Conservation (phyloP, 2,329 filamentous ascomycete genomes). For the Colletotrichum sp. region DNA sequence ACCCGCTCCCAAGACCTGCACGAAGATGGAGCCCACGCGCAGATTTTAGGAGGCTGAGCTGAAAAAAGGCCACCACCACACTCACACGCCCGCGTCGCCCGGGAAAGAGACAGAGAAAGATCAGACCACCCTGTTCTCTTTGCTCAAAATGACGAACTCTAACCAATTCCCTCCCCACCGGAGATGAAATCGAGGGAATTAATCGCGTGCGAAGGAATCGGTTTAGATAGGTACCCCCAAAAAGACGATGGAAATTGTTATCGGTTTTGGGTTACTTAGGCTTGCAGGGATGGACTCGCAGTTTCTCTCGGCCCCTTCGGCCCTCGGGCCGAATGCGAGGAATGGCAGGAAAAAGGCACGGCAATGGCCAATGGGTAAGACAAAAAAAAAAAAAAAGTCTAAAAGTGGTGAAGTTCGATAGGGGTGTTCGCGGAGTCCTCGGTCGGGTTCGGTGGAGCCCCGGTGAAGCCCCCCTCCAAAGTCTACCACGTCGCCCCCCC, state of each 20-base stretch:
- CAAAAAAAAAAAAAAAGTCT: neutral
- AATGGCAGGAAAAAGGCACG: neutral
- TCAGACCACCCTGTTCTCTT: neutral
- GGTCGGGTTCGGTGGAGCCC: neutral
- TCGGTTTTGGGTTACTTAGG: neutral
- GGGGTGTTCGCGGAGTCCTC: neutral
- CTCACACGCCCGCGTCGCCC: neutral
- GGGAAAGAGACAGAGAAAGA: neutral
- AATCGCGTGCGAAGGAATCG: neutral
- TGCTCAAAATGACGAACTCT: neutral
- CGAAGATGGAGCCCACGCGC: neutral
- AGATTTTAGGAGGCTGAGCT: neutral
- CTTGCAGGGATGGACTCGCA: neutral
- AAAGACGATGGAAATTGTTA: neutral
- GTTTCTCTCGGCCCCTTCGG: neutral
- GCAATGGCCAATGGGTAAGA: neutral
- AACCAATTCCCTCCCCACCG: neutral
- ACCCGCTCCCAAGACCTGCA: neutral
- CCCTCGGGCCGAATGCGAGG: neutral
- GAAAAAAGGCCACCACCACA: neutral
- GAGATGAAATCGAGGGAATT: neutral
- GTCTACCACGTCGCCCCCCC: neutral
- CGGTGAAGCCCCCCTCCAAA: neutral
- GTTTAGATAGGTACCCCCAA: neutral
- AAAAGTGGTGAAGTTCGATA: neutral